A percentile compares a stretch with the other conserved stretches of the same genome.
Evolutionary conservation across 1,284 basidiomycete species (phyloP).

Genomic region (Sporisorium reilianum): DNA sequence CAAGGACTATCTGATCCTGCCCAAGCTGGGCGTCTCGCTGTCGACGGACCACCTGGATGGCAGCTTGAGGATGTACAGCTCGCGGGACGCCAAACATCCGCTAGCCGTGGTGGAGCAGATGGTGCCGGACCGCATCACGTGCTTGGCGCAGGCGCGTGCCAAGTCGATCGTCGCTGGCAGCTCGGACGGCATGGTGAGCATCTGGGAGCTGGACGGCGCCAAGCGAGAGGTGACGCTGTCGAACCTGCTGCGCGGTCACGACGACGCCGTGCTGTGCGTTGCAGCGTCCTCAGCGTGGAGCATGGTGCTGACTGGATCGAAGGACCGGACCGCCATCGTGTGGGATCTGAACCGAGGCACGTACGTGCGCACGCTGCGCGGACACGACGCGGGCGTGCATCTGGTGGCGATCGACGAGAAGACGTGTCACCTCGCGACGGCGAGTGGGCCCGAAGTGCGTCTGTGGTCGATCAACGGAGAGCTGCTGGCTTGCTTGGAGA

Average conservation of each 20-base stretch:
- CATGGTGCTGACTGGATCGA: constrained; percentile 83
- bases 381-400: constrained; percentile 74
- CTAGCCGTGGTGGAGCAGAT: constrained; percentile 73
- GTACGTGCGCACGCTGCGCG: constrained; percentile 58
- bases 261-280: constrained; percentile 79
- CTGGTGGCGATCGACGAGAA: constrained; percentile 85
- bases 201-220: constrained; percentile 51
- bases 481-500: constrained; percentile 77
- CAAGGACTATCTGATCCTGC: constrained; percentile 75
- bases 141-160: constrained; percentile 82
- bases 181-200: constrained; percentile 59
- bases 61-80: constrained; percentile 73
- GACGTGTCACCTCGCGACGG: constrained; percentile 85
- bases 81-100: constrained; percentile 72
- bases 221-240: constrained; percentile 38
- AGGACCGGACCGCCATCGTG: constrained; percentile 84
- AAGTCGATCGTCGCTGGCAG: constrained; percentile 79
- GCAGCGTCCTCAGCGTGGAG: constrained; percentile 85
- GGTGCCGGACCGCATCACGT: constrained; percentile 41
- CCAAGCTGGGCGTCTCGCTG: constrained; percentile 75
- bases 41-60: constrained; percentile 76
- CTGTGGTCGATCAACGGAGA: constrained; percentile 86
- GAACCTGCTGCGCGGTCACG: constrained; percentile 78
- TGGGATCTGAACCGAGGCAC: constrained; percentile 86
- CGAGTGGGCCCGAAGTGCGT: constrained; percentile 77